Evolutionary conservation across 306 rosid species (phyloP), one percentile per base, ranked within the genome.

Genomic region (Astragalus membranaceus): DNA sequence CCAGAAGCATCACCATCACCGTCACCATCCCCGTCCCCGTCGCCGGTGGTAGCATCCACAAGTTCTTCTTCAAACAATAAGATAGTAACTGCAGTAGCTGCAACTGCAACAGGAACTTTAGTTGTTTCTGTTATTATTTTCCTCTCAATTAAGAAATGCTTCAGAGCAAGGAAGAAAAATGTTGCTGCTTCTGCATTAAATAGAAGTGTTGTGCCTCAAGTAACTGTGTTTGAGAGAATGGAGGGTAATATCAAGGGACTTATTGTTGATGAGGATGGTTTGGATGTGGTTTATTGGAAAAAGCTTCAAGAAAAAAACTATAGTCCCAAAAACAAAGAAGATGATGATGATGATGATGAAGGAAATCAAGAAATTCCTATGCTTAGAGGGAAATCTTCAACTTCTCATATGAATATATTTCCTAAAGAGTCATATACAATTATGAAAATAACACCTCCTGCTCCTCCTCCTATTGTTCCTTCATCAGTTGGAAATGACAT

Each of bases 201-300:
- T 67, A 73, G 75, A 75, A 65, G 77, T 14, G 80, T 55, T 29
- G 81, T 56, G 63, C 84, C 74, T 52, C 77, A 65, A 47, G 53
- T 10, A 1, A 77, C 66, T 4, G 87, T 79, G 70, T 78, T 83
- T 52, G 75, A 73, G 20, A 59, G 84, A 75, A 72, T 76, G 12
- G 86, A 79, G n/a, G 95, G 85, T 3, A 83, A 80, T 67, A 51
- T 84, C 0, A 90, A 78, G 49, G 96, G 92, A 9, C 67, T 87
- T 32, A 77, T 95, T 64, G 93, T 95, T 51, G 99, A 95, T 77
- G 99, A 91, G 77, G 80, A 85, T 74, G 99, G 99, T 51, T 86
- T 95, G 35, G 99, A 95, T 78, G 99, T 95, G 65, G 53, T 91
- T 69, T 91, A 91, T 66, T 95, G 96, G 99, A 86, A 88, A 70